These are phyloP conservation scores for Globomyces pollinis-pini DNA, from an alignment of 192 early-diverging fungal species.

Conservation along the genomic window DNA sequence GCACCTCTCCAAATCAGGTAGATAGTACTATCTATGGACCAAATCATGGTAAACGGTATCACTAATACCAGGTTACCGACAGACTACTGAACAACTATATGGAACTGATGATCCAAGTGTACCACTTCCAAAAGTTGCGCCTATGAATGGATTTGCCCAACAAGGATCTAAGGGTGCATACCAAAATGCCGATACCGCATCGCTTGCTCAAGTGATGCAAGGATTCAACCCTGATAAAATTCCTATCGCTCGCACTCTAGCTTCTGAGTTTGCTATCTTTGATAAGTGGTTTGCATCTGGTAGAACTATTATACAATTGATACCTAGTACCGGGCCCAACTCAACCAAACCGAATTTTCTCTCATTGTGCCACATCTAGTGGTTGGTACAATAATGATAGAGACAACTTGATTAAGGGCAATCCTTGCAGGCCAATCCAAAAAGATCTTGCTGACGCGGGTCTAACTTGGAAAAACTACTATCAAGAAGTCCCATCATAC, in stretches of 20 bases:
- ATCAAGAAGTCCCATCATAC: constrained; percentile 8
- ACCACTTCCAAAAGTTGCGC: not conserved
- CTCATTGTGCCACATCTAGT: constrained; percentile 11
- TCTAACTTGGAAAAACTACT: constrained; percentile 14
- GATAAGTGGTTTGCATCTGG: constrained; percentile 19
- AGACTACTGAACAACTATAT: not conserved
- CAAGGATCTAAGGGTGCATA: not conserved
- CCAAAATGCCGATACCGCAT: not conserved
- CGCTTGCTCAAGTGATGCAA: constrained; percentile 2
- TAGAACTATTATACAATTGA: too few relatives aligned
- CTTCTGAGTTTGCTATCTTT: constrained; percentile 16
- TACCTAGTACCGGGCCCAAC: constrained; percentile 17
- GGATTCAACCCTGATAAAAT: constrained; percentile 11
- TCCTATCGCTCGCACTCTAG: constrained; percentile 13
- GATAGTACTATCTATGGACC: not conserved
- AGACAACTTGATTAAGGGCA: not conserved
- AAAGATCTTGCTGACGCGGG: constrained; percentile 1
- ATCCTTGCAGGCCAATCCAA: constrained; percentile 2
- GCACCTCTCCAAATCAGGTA: not conserved
- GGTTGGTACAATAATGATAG: constrained; percentile 10
- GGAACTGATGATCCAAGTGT: not conserved
- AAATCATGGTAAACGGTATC: not conserved
- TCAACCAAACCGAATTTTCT: constrained; percentile 13
- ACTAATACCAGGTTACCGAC: not conserved
- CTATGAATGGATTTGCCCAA: constrained; percentile 9